Evolutionary conservation across 2,329 filamentous ascomycete genomes (phyloP).

Genomic region (Ceratocystiopsis brevicomis): DNA sequence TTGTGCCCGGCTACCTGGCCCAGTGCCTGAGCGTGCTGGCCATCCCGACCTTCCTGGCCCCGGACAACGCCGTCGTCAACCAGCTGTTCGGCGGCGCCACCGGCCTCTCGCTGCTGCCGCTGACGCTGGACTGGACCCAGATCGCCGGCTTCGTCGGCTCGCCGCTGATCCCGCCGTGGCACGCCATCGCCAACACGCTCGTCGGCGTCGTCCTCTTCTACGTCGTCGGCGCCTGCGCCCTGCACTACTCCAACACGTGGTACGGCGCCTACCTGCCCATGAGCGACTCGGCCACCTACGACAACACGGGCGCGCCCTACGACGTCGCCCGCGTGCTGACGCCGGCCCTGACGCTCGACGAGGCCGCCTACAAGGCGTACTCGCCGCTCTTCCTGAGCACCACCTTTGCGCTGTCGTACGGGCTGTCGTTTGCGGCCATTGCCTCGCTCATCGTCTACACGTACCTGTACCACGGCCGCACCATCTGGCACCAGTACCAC

Average conservation of each 20-base stretch:
- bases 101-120: slow-evolving; percentile 22
- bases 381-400: slow-evolving; percentile 53
- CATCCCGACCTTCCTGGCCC: slow-evolving; percentile 28
- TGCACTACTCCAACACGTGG: slow-evolving; percentile 50
- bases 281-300: slow-evolving; percentile 50
- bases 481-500: slow-evolving; percentile 44
- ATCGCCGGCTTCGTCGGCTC: slow-evolving; percentile 49
- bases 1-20: slow-evolving; percentile 31
- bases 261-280: slow-evolving; percentile 48
- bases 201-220: slow-evolving; percentile 49
- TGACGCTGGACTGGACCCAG: slow-evolving; percentile 37
- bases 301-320: slow-evolving; percentile 47
- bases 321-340: slow-evolving; percentile 46
- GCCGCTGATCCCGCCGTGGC: slow-evolving; percentile 52
- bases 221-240: slow-evolving; percentile 34
- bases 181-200: slow-evolving; percentile 54
- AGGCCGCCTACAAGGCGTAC: slow-evolving; percentile 44
- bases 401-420: slow-evolving; percentile 51
- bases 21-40: slow-evolving; percentile 28
- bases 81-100: slow-evolving; percentile 30
- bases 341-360: slow-evolving; percentile 40
- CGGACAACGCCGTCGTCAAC: slow-evolving; percentile 26
- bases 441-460: slow-evolving; percentile 50
- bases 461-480: slow-evolving; percentile 44
- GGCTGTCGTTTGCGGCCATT: slow-evolving; percentile 53